Conservation (phyloP, 345 rosid genomes). For the Ceriops tagal region DNA sequence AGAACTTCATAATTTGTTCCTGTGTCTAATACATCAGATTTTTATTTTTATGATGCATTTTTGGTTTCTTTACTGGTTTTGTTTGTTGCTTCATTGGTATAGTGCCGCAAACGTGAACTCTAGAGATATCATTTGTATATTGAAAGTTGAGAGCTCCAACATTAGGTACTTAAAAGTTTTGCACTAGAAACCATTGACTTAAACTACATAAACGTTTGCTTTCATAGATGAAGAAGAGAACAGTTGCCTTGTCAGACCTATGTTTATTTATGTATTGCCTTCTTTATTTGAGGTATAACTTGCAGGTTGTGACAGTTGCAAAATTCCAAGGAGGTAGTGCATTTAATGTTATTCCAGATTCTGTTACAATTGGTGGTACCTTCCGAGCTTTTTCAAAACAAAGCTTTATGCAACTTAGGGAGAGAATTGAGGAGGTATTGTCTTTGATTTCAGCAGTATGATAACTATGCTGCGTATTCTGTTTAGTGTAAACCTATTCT, state of each 20-base stretch:
- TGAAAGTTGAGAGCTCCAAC: background rate
- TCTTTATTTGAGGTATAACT: background rate
- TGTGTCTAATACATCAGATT: no score
- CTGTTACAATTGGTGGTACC: conserved; percentile 77
- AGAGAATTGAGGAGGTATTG: conserved; percentile 67
- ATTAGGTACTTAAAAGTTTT: background rate
- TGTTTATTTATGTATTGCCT: background rate
- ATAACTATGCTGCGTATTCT: background rate
- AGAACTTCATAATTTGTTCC: background rate
- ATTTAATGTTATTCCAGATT: conserved; percentile 79
- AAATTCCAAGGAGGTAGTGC: conserved; percentile 73
- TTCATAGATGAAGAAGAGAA: background rate
- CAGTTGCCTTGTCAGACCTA: background rate
- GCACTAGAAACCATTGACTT: background rate
- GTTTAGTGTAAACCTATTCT: background rate
- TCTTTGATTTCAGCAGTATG: background rate
- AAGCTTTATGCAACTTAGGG: conserved; percentile 30
- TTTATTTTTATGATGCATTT: background rate
- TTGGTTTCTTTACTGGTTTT: background rate
- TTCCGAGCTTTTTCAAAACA: conserved; percentile 52
- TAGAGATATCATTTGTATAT: background rate
- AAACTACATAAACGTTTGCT: background rate
- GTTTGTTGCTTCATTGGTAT: background rate
- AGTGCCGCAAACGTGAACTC: background rate
- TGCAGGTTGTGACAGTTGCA: conserved; percentile 70